Conservation (phyloP, 2,329 filamentous ascomycete species). For the Pseudonectria foliicola region DNA sequence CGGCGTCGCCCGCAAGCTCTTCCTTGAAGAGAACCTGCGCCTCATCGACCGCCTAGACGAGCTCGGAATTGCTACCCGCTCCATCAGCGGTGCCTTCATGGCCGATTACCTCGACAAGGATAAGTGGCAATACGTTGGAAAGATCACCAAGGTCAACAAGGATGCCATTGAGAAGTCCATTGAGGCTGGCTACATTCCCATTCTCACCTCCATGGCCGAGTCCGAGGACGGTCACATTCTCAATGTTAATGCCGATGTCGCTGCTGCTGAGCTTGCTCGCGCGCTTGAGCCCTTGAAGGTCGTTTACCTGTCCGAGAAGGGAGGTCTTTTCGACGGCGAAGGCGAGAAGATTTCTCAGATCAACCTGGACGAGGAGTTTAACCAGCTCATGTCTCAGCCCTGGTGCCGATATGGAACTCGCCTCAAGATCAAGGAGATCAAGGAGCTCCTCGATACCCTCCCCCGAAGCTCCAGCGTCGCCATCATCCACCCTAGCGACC, state of each 20-base stretch:
- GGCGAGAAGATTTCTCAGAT: constrained; percentile 94
- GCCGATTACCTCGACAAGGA: constrained; percentile 95
- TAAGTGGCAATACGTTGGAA: constrained; percentile 91
- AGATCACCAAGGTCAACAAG: constrained; percentile 90
- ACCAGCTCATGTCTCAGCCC: constrained; percentile 82
- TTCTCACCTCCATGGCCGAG: constrained; percentile 95
- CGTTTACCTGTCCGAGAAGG: constrained; percentile 97
- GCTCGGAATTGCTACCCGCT: constrained; percentile 80
- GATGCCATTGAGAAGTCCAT: constrained; percentile 86
- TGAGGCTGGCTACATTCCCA: constrained; percentile 81
- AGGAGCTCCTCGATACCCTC: constrained; percentile 81
- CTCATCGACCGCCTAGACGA: constrained; percentile 83
- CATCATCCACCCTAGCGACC: constrained; percentile 91
- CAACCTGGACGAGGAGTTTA: constrained; percentile 95
- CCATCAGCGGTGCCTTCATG: constrained; percentile 84
- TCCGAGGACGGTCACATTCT: constrained; percentile 84
- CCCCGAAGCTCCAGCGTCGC: constrained; percentile 91
- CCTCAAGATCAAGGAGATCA: constrained; percentile 96
- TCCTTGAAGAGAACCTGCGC: constrained; percentile 92
- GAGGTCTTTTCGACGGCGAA: constrained; percentile 87
- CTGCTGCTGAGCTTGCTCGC: constrained; percentile 84
- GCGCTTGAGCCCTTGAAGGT: constrained; percentile 91
- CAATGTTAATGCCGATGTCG: constrained; percentile 97
- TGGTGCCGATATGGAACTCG: constrained; percentile 95
- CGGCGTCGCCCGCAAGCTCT: constrained; percentile 82